Conservation (phyloP, 176 grass and related monocot genomes). For the Hordeum marinum region DNA sequence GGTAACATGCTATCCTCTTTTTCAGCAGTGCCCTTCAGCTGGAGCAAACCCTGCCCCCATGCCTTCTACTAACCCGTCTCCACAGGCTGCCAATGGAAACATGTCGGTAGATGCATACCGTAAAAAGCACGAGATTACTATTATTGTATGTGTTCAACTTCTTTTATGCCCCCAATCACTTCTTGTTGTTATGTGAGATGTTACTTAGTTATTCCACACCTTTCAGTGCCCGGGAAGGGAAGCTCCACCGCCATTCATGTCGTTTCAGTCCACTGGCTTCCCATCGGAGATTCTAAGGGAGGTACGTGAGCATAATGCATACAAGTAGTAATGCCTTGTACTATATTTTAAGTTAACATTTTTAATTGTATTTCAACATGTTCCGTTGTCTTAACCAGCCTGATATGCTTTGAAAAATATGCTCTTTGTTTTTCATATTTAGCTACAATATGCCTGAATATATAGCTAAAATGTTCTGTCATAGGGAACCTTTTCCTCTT, state of each 20-base stretch:
- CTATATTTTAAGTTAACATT: constrained; percentile 34
- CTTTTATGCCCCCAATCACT: background rate
- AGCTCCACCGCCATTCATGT: constrained; percentile 54
- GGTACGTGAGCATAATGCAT: constrained; percentile 32
- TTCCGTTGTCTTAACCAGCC: constrained; percentile 40
- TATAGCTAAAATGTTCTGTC: background rate
- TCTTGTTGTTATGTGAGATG: background rate
- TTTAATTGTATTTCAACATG: constrained; percentile 15
- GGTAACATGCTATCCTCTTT: constrained; percentile 15
- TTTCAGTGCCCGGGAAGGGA: constrained; percentile 54
- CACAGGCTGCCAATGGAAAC: constrained; percentile 37
- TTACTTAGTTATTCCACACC: background rate
- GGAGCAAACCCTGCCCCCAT: background rate
- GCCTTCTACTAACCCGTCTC: background rate
- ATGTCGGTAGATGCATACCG: constrained; percentile 64
- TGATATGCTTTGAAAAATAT: constrained; percentile 4
- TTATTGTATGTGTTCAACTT: constrained; percentile 44
- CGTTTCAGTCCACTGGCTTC: constrained; percentile 73
- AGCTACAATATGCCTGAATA: background rate
- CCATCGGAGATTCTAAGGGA: constrained; percentile 69
- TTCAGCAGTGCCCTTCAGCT: constrained; percentile 30
- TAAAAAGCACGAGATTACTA: constrained; percentile 74
- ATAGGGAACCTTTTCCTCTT: background rate
- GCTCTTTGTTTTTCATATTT: background rate
- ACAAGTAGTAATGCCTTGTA: background rate